Percentiles rank a stretch among this genome's conserved stretches.
phyloP scores from a whole-genome alignment of 441 rosid species.

The Bruguiera hainesii region DNA sequence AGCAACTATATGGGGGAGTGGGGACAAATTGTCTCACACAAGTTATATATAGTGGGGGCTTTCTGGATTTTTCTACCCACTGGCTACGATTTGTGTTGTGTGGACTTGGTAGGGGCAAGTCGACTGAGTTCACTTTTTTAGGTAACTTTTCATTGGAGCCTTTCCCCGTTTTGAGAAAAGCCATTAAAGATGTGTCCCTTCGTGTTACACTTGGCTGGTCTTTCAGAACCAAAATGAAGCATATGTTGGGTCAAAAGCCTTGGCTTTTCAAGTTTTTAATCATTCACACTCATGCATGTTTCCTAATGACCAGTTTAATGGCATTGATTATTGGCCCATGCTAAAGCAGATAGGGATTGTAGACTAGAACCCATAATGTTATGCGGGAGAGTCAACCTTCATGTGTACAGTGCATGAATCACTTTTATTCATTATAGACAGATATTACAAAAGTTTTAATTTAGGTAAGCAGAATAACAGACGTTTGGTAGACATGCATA shows the following conservation, averaged over 20 bases:
- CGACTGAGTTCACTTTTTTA: background rate
- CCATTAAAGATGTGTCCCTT: constrained; percentile 25
- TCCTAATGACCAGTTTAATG: background rate
- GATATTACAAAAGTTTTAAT: too few species aligned
- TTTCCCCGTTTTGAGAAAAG: constrained; percentile 27
- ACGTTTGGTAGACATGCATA: too few species aligned
- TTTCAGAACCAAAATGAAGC: background rate
- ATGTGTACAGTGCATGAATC: too few species aligned
- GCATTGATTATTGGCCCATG: background rate
- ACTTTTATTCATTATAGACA: too few species aligned
- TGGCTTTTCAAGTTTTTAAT: constrained; percentile 7
- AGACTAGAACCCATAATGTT: too few species aligned
- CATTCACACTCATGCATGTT: constrained; percentile 26
- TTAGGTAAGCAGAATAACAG: too few species aligned
- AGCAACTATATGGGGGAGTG: background rate
- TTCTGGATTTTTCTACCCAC: background rate
- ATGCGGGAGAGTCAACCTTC: too few species aligned
- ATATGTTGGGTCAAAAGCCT: constrained; percentile 4
- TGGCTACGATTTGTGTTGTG: background rate
- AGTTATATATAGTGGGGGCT: background rate
- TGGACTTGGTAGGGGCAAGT: constrained; percentile 3
- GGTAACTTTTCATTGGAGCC: background rate
- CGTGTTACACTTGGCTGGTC: background rate
- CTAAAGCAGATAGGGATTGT: background rate
- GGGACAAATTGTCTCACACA: background rate